Evolutionary conservation across 345 rosid species (phyloP).

Genomic region (Abelmoschus esculentus): DNA sequence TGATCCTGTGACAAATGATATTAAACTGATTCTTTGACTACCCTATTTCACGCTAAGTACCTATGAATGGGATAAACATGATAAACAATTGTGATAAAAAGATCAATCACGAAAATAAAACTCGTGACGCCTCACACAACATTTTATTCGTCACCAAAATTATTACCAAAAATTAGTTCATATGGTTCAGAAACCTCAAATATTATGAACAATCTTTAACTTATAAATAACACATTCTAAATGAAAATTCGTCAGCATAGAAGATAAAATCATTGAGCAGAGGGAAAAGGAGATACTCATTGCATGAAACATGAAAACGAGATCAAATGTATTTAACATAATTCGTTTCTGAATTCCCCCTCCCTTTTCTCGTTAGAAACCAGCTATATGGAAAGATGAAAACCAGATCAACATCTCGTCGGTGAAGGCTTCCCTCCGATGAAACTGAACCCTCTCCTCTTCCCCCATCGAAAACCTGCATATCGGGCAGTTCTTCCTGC

Average conservation of each 20-base stretch:
- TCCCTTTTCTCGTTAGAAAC: slow-evolving; percentile 6
- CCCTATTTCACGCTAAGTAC: too few species aligned
- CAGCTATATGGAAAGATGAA: background rate
- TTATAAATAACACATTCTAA: background rate
- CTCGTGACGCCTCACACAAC: too few species aligned
- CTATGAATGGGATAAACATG: too few species aligned
- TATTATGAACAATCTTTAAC: too few species aligned
- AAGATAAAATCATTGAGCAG: background rate
- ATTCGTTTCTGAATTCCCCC: background rate
- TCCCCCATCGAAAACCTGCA: slow-evolving; percentile 53
- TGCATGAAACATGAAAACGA: too few species aligned
- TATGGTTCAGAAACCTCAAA: too few species aligned
- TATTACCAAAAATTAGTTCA: too few species aligned
- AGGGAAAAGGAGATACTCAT: background rate
- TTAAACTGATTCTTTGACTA: too few species aligned
- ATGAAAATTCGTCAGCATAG: background rate
- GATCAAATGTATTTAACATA: background rate
- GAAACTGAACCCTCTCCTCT: slow-evolving; percentile 8
- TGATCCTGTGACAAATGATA: too few species aligned
- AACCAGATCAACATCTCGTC: slow-evolving; percentile 38
- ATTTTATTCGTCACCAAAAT: too few species aligned
- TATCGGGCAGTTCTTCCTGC: slow-evolving; percentile 59
- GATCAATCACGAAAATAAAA: too few species aligned
- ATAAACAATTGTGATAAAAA: too few species aligned
- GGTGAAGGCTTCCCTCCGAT: slow-evolving; percentile 31